A percentile compares a stretch with the other conserved stretches of the same genome.
Conservation (phyloP, 768 basidiomycete genomes). For the Leccinum barrowsii region DNA sequence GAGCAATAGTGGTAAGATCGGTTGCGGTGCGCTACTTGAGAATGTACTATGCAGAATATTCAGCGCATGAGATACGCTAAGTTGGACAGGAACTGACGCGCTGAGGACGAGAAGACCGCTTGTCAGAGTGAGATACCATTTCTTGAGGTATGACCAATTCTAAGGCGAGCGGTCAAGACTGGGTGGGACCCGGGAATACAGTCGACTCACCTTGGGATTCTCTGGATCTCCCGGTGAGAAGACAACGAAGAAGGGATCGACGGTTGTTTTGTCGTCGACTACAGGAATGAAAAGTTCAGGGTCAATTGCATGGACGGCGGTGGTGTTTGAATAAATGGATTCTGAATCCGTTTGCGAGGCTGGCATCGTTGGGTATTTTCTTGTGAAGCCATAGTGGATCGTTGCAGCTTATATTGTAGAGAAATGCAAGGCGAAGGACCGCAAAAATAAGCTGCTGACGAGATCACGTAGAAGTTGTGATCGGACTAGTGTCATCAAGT, state of each 20-base stretch:
- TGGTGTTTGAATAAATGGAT: constrained; percentile 12
- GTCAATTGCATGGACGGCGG: constrained; percentile 14
- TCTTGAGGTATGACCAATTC: constrained; percentile 46
- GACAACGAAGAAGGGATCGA: constrained; percentile 31
- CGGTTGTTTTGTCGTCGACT: constrained; percentile 7
- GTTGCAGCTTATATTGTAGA: constrained; percentile 10
- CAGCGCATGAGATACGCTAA: background rate
- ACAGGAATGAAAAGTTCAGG: constrained; percentile 9
- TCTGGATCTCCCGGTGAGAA: constrained; percentile 37
- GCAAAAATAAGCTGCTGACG: constrained; percentile 16
- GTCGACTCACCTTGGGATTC: constrained; percentile 43
- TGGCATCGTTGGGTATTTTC: constrained; percentile 4
- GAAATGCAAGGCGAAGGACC: background rate
- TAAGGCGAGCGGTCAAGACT: constrained; percentile 19
- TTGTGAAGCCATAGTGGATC: background rate
- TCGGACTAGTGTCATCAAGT: background rate
- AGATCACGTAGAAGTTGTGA: background rate
- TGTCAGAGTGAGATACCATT: constrained; percentile 52
- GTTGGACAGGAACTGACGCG: constrained; percentile 37
- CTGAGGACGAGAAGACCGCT: constrained; percentile 51
- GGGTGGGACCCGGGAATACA: background rate
- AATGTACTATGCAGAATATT: constrained; percentile 44
- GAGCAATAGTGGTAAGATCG: constrained; percentile 43
- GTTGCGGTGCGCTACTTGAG: constrained; percentile 57
- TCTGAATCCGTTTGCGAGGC: constrained; percentile 10